These are phyloP conservation scores for Schizochytrium sp. DNA, from an alignment of 108 stramenopile genomes.

Conservation along the genomic window DNA sequence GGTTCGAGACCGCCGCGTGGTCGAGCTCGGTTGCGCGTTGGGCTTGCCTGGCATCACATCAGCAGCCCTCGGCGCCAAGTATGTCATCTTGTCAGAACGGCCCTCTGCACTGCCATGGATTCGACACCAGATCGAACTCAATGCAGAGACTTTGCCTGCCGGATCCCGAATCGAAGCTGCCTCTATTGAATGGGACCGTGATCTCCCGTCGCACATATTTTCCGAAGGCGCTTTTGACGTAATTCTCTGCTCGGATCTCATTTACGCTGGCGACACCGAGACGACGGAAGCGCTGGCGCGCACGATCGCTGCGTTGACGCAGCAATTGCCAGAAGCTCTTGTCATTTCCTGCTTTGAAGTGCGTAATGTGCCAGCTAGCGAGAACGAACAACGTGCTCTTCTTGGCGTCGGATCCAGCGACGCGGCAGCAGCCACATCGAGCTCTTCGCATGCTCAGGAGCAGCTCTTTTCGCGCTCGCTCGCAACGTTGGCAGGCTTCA, in stretches of 20 bases:
- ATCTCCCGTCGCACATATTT: not conserved
- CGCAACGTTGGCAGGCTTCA: not conserved
- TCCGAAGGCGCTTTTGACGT: not conserved
- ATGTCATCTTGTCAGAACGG: not conserved
- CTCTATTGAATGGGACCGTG: not conserved
- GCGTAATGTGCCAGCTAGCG: not conserved
- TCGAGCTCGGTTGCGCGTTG: not conserved
- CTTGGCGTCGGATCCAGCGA: too few relatives aligned
- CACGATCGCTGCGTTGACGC: not conserved
- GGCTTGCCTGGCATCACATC: not conserved
- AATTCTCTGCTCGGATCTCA: not conserved
- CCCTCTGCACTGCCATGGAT: not conserved
- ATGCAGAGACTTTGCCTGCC: not conserved
- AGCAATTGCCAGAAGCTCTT: not conserved
- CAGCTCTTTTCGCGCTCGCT: not conserved
- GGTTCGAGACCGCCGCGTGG: not conserved
- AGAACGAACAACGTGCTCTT: not conserved
- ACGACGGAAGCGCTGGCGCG: not conserved
- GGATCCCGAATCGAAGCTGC: not conserved
- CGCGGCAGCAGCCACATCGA: not conserved
- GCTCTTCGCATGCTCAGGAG: not conserved
- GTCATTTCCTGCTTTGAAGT: not conserved
- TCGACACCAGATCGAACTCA: not conserved
- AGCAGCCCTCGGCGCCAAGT: not conserved
- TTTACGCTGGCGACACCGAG: not conserved